A percentile compares a stretch with the other conserved stretches of the same genome.
phyloP scores from a whole-genome alignment of 164 flowering plant genomes.

The Chloranthus sessilifolius region DNA sequence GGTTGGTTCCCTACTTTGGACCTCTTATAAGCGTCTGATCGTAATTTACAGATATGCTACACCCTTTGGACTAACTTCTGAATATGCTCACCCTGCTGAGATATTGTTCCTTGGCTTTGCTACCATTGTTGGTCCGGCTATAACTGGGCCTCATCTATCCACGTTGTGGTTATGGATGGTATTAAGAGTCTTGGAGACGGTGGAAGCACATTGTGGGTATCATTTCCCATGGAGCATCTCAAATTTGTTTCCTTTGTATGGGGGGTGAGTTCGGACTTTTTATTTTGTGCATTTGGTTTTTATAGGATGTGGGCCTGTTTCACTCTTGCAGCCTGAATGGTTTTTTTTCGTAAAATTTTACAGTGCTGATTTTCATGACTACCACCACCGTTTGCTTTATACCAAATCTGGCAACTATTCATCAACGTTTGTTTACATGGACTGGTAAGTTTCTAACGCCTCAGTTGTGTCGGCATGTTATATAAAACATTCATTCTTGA shows the following conservation, averaged over 20 bases:
- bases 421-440: constrained; percentile 95
- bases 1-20: constrained; percentile 2
- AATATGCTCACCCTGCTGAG: constrained; percentile 99
- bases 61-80: constrained; percentile 97
- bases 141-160: constrained; percentile 93
- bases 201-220: constrained; percentile 98
- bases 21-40: not conserved
- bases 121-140: constrained; percentile 92
- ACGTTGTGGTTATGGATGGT: constrained; percentile 98
- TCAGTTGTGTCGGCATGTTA: no score
- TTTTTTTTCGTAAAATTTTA: constrained; percentile 10
- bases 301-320: not conserved
- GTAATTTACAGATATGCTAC: constrained; percentile 72
- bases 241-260: constrained; percentile 83
- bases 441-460: constrained; percentile 51
- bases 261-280: constrained; percentile 58
- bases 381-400: constrained; percentile 94
- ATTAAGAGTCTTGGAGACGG: constrained; percentile 92
- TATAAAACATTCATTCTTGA: no score
- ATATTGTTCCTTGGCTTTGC: constrained; percentile 97
- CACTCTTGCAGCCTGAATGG: constrained; percentile 5
- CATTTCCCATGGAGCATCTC: constrained; percentile 98
- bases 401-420: constrained; percentile 97
- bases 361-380: constrained; percentile 98
- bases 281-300: not conserved